Evolutionary conservation across 2,329 filamentous ascomycete genomes (phyloP), one percentile per base, ranked within the genome.

Genomic region (Verticillium zaregamsianum): DNA sequence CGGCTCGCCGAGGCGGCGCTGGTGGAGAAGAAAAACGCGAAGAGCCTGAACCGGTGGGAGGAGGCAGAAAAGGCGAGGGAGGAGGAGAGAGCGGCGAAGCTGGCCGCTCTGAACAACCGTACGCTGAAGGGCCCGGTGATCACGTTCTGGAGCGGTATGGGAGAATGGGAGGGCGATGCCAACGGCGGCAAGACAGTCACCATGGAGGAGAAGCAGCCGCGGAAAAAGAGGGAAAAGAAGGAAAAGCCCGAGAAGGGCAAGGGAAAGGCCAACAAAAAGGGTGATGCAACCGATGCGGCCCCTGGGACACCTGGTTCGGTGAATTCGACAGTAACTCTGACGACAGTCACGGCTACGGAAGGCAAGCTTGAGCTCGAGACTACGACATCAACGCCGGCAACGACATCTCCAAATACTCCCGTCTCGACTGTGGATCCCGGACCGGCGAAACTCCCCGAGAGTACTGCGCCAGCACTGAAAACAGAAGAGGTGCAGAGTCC

Each of bases 21-120:
- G 59, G 89, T 96, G 7, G 95, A 98, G 76, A 90, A 90, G 74
- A 83, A 89, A 69, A 97, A 99, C 74, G 86, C 90, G 68, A 96
- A 92, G 81, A 98, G 90, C 74, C 78, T 97, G 70, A 97, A 94
- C 71, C 85, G 92, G 61, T 98, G 94, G 93, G 93, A 98, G 74
- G 90, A 92, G 74, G 91, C 92, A 7, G 95, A 99, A 77, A 93
- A 92, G 76, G 88, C 90, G 72, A 87, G 94, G 62, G 90, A 93
- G 67, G 92, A 94, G 69, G 91, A 96, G 71, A 85, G 94, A 64
- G 85, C 87, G 66, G 90, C 88, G 49, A 94, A 90, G 76, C 81
- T 98, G 57, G 93, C 94, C 45, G 95, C 94, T 15, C 80, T 98
- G 68, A 91, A 96, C 69, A 92, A 93, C 72, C 87, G 93, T 57